phyloP scores from a whole-genome alignment of 371 early-diverging fungal genomes.

The Mortierella sp. region DNA sequence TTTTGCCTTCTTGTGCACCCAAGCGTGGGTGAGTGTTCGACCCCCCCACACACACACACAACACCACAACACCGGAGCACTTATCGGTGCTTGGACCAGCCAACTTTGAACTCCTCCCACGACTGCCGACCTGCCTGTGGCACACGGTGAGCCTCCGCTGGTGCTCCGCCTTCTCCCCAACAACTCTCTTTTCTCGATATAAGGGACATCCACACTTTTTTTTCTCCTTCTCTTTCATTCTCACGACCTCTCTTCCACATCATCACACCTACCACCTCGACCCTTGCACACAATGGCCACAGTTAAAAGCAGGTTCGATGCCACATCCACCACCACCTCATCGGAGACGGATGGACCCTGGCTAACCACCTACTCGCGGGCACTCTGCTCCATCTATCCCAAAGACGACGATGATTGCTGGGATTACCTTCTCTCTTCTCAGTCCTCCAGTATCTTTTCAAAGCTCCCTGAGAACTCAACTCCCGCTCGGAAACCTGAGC shows the following conservation, averaged over 20 bases:
- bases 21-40: constrained; percentile 20
- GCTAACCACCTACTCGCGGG: constrained; percentile 39
- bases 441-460: constrained; percentile 16
- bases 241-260: not conserved
- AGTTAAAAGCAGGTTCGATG: constrained; percentile 26
- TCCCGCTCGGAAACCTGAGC: not conserved
- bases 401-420: constrained; percentile 46
- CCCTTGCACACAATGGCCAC: constrained; percentile 17
- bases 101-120: not conserved
- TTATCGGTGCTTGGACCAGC: constrained; percentile 17
- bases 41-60: no score
- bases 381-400: constrained; percentile 42
- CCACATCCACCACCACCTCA: constrained; percentile 1
- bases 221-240: not conserved
- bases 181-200: constrained; percentile 3
- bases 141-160: not conserved
- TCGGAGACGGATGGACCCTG: constrained; percentile 14
- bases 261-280: not conserved
- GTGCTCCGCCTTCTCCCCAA: not conserved
- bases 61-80: no score
- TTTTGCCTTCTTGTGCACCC: not conserved
- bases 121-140: not conserved
- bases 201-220: not conserved
- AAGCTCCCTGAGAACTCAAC: constrained; percentile 5
- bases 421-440: constrained; percentile 37